Conservation (phyloP, 2,329 filamentous ascomycete species). For the Orbilia ellipsospora region DNA sequence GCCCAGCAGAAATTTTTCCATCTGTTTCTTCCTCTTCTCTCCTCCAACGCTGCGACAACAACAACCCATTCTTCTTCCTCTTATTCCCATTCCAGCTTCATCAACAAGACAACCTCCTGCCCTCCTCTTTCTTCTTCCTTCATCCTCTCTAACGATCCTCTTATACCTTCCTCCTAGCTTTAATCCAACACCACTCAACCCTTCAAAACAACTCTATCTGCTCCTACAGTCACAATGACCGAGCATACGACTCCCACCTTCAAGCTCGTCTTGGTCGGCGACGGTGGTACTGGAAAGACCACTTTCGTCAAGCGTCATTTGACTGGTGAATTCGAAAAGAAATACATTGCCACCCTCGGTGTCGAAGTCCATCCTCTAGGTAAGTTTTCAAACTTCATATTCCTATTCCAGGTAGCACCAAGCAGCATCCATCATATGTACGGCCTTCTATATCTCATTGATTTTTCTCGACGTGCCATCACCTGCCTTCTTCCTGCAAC, state of each 20-base stretch:
- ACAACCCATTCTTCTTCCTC: conserved; percentile 7
- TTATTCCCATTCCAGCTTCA: neutral
- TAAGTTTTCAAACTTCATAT: conserved; percentile 59
- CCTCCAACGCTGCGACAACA: conserved; percentile 6
- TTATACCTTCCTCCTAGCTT: conserved; percentile 25
- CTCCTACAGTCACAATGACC: conserved; percentile 64
- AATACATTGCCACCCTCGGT: conserved; percentile 99
- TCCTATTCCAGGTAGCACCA: neutral
- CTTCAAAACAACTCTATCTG: conserved; percentile 31
- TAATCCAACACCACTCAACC: conserved; percentile 8
- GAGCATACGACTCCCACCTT: conserved; percentile 80
- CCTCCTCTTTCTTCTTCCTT: conserved; percentile 21
- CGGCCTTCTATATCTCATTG: too few species aligned
- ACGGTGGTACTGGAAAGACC: conserved; percentile 99
- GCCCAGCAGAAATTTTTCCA: too few species aligned
- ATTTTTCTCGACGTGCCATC: too few species aligned
- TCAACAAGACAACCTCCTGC: conserved; percentile 16
- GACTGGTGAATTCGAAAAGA: conserved; percentile 99
- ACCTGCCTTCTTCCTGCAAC: neutral
- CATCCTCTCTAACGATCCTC: conserved; percentile 5
- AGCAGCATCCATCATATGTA: neutral
- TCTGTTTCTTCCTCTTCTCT: conserved; percentile 5
- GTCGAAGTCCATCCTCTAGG: conserved; percentile 99
- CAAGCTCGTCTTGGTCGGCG: conserved; percentile 99
- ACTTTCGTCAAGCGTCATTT: conserved; percentile 99